phyloP scores from a whole-genome alignment of 2,329 filamentous ascomycete species.

The Apiospora pterosperma region DNA sequence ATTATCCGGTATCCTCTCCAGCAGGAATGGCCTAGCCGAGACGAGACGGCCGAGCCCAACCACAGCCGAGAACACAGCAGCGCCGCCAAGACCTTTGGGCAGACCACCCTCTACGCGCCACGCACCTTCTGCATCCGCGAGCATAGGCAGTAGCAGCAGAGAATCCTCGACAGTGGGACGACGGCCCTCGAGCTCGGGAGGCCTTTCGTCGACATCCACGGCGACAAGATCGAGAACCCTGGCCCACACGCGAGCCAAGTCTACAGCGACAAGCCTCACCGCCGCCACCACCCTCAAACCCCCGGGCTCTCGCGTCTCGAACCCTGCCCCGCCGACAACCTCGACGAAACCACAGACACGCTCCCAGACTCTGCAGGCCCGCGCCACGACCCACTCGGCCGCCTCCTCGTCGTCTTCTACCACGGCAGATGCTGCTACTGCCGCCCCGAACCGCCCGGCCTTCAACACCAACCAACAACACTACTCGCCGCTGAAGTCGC shows the following conservation, averaged over 20 bases:
- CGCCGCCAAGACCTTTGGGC: conserved; percentile 19
- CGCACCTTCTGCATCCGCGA: conserved; percentile 6
- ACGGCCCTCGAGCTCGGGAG: conserved; percentile 25
- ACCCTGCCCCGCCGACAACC: conserved; percentile 7
- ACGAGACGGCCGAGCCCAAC: conserved; percentile 9
- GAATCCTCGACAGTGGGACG: conserved; percentile 1
- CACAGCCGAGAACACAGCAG: conserved; percentile 7
- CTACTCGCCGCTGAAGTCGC: conserved; percentile 61
- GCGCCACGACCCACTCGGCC: conserved; percentile 15
- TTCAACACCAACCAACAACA: conserved; percentile 66
- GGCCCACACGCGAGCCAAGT: conserved; percentile 37
- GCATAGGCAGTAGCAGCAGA: conserved; percentile 5
- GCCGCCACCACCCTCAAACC: conserved; percentile 27
- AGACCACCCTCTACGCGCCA: conserved; percentile 23
- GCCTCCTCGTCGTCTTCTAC: background rate
- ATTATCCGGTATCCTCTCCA: background rate
- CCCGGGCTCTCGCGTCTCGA: conserved; percentile 20
- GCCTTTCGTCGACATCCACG: conserved; percentile 16
- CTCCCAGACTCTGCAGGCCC: conserved; percentile 25
- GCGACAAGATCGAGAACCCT: conserved; percentile 6
- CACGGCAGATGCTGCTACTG: background rate
- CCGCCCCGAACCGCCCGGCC: conserved; percentile 39
- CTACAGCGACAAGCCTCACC: conserved; percentile 36
- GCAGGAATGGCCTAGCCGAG: conserved; percentile 4
- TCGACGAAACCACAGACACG: conserved; percentile 13